Conservation (phyloP, 805 yeast species). For the Kodamaea nitidulidarum region DNA sequence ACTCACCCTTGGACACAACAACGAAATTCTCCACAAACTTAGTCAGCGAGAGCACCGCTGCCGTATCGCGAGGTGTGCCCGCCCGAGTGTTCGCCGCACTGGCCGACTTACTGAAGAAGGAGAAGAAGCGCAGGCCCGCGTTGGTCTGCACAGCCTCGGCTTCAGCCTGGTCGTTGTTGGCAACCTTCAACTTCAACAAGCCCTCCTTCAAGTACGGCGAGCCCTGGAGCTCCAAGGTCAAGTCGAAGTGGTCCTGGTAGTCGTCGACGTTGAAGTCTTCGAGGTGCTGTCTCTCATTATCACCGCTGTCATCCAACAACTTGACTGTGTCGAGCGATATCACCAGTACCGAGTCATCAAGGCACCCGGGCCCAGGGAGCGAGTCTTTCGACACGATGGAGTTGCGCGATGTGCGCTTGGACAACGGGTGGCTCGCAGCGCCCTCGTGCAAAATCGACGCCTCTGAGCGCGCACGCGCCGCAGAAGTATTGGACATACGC, state of each 20-base stretch:
- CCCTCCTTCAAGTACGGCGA: constrained; percentile 82
- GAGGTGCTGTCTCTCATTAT: constrained; percentile 16
- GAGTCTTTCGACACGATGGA: constrained; percentile 35
- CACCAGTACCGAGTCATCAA: constrained; percentile 31
- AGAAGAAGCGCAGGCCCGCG: constrained; percentile 20
- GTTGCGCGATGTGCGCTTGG: constrained; percentile 32
- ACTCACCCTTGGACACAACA: constrained; percentile 66
- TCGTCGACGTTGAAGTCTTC: constrained; percentile 38
- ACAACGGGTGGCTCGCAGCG: constrained; percentile 10
- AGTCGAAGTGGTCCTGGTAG: constrained; percentile 50
- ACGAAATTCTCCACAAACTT: constrained; percentile 49
- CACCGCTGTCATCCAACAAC: constrained; percentile 12
- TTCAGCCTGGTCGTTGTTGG: constrained; percentile 37
- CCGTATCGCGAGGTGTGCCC: not conserved
- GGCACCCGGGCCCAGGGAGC: constrained; percentile 3
- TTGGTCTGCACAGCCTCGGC: constrained; percentile 15
- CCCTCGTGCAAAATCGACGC: constrained; percentile 1
- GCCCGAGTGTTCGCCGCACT: not conserved
- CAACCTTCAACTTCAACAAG: constrained; percentile 41
- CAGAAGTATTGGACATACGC: constrained; percentile 7
- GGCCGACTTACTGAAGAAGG: constrained; percentile 21
- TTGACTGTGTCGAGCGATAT: constrained; percentile 35
- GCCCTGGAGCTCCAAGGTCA: constrained; percentile 60
- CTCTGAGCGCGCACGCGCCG: constrained; percentile 4
- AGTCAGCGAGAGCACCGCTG: constrained; percentile 16